phyloP scores from a whole-genome alignment of 1,284 basidiomycete species.

The Trichosporon faecale region DNA sequence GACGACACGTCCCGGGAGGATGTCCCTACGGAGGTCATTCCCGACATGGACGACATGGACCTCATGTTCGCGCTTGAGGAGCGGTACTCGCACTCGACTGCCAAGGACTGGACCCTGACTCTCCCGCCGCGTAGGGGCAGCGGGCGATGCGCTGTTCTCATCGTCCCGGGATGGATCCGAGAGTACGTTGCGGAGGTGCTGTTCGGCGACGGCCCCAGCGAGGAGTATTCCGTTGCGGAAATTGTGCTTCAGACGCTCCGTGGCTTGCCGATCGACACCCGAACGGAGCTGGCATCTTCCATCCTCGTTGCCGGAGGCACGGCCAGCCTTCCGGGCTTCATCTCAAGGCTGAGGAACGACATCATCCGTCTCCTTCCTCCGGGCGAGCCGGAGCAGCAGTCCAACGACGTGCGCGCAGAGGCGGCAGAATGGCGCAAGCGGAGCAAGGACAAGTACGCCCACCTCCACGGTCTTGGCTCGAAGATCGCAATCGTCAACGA shows the following conservation, averaged over 20 bases:
- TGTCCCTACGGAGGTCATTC: conserved; percentile 10
- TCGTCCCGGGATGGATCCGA: conserved; percentile 90
- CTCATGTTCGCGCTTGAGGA: conserved; percentile 19
- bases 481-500: conserved; percentile 80
- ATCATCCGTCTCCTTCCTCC: conserved; percentile 62
- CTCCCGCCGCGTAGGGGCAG: conserved; percentile 16
- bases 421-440: conserved; percentile 28
- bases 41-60: conserved; percentile 21
- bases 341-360: conserved; percentile 74
- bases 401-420: conserved; percentile 22
- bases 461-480: conserved; percentile 64
- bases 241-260: conserved; percentile 68
- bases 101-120: conserved; percentile 28
- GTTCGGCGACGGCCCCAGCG: conserved; percentile 71
- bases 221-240: conserved; percentile 77
- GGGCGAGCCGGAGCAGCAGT: conserved; percentile 12
- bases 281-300: conserved; percentile 71
- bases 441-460: conserved; percentile 66
- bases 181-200: conserved; percentile 86
- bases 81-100: conserved; percentile 26
- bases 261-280: conserved; percentile 79
- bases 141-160: conserved; percentile 49
- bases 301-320: conserved; percentile 86
- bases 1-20: not conserved
- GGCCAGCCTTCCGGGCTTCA: conserved; percentile 85